These are phyloP conservation scores for Carallia brachiata DNA, from an alignment of 345 rosid species.

Conservation along the genomic window DNA sequence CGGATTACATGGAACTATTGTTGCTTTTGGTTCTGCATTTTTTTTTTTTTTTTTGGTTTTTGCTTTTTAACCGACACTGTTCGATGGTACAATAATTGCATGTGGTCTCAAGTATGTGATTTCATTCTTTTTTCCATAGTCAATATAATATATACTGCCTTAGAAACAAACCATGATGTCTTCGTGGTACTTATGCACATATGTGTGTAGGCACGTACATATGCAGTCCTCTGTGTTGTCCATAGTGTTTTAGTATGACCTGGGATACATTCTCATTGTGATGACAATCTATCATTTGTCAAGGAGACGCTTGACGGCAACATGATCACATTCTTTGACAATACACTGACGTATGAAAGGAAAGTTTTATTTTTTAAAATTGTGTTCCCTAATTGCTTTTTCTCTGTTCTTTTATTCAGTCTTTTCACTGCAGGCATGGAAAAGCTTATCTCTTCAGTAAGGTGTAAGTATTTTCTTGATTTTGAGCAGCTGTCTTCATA, in stretches of 20 bases:
- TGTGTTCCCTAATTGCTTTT: conserved; percentile 32
- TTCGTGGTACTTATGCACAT: too few relatives aligned
- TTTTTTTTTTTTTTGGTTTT: too few relatives aligned
- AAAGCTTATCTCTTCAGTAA: conserved; percentile 93
- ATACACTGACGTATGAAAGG: neutral
- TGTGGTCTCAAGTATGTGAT: too few relatives aligned
- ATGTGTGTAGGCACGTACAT: too few relatives aligned
- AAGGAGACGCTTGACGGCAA: neutral
- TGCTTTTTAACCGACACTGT: too few relatives aligned
- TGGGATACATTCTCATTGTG: neutral
- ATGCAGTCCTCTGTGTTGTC: neutral
- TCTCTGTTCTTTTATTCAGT: conserved; percentile 50
- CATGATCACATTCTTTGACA: neutral
- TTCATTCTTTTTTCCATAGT: neutral
- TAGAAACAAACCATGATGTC: too few relatives aligned
- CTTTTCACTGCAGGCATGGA: conserved; percentile 90
- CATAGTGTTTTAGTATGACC: neutral
- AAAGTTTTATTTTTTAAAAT: neutral
- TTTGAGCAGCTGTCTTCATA: conserved; percentile 18
- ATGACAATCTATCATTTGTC: conserved; percentile 2
- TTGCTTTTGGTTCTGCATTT: too few relatives aligned
- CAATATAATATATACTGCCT: neutral
- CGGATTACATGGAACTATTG: too few relatives aligned
- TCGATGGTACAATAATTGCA: too few relatives aligned
- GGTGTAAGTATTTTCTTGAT: conserved; percentile 77